Percentiles rank a stretch among this genome's conserved stretches.
These are phyloP conservation scores for Andrographis paniculata DNA, from an alignment of 305 asterid species.

Conservation along the genomic window DNA sequence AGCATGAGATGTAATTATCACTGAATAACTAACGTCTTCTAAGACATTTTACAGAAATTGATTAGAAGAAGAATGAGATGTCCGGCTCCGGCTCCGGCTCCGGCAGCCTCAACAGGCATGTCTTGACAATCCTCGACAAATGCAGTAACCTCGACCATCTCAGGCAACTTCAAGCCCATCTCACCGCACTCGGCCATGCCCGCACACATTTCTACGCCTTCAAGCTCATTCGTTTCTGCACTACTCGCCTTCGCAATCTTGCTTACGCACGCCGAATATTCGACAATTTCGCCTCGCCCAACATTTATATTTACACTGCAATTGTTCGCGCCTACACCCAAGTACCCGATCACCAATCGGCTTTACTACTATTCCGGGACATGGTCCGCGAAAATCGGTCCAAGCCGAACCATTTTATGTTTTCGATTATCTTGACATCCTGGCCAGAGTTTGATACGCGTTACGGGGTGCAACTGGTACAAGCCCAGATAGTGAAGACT, in stretches of 20 bases:
- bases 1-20: too few relatives aligned
- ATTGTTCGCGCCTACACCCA: conserved; percentile 44
- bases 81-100: too few relatives aligned
- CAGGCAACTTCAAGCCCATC: conserved; percentile 65
- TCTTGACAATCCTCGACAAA: conserved; percentile 40
- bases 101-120: conserved; percentile 37
- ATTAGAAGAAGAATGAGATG: too few relatives aligned
- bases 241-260: conserved; percentile 33
- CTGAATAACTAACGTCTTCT: too few relatives aligned
- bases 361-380: conserved; percentile 42
- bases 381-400: conserved; percentile 43
- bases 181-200: conserved; percentile 54
- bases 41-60: too few relatives aligned
- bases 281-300: conserved; percentile 45
- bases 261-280: conserved; percentile 57
- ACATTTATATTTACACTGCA: conserved; percentile 54
- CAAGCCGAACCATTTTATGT: conserved; percentile 58
- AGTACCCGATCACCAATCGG: conserved; percentile 36
- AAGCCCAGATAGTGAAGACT: conserved; percentile 49
- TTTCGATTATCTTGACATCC: conserved; percentile 48
- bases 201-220: conserved; percentile 57
- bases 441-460: conserved; percentile 39
- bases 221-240: conserved; percentile 77
- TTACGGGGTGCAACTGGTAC: conserved; percentile 54
- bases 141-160: conserved; percentile 50